Percentiles rank a stretch among this genome's conserved stretches.
phyloP scores from a whole-genome alignment of 139 green algal species.

The Chlamydomonas urium region DNA sequence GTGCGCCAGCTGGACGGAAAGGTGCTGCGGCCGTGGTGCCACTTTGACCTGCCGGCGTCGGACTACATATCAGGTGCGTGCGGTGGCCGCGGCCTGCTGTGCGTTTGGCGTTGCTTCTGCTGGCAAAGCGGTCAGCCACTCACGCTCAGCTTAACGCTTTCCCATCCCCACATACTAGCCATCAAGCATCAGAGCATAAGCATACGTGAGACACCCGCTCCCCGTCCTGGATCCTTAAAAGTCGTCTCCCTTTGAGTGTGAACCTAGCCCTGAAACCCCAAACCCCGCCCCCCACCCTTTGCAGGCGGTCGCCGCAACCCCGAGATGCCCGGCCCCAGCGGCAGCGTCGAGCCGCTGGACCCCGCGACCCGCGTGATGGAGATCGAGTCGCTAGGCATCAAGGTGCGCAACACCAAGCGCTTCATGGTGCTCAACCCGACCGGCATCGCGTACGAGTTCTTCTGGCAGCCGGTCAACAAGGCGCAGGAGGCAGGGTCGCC shows the following conservation, averaged over 20 bases:
- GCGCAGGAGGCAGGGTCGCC: constrained; percentile 13
- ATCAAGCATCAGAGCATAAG: too few relatives aligned
- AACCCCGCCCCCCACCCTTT: too few relatives aligned
- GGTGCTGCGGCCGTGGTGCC: constrained; percentile 71
- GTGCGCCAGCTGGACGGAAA: constrained; percentile 36
- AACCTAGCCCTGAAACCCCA: too few relatives aligned
- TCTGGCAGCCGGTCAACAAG: constrained; percentile 44
- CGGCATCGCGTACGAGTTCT: constrained; percentile 71
- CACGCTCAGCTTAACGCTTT: too few relatives aligned
- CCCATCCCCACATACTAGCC: too few relatives aligned
- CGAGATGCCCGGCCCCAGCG: constrained; percentile 49
- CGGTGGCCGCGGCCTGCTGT: neutral
- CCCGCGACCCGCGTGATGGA: constrained; percentile 65
- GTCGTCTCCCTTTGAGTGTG: too few relatives aligned
- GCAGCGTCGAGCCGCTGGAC: constrained; percentile 55
- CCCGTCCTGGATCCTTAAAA: too few relatives aligned
- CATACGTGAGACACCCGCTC: too few relatives aligned
- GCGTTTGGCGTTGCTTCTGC: too few relatives aligned
- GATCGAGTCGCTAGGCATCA: constrained; percentile 64
- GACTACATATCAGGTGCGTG: constrained; percentile 50
- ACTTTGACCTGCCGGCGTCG: constrained; percentile 74
- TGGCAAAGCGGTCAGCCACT: too few relatives aligned
- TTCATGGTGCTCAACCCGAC: constrained; percentile 84
- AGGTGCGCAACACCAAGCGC: constrained; percentile 61
- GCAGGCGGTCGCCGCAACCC: constrained; percentile 46